Conservation (phyloP, 2,329 filamentous ascomycete species). For the Microsporum ferrugineum region DNA sequence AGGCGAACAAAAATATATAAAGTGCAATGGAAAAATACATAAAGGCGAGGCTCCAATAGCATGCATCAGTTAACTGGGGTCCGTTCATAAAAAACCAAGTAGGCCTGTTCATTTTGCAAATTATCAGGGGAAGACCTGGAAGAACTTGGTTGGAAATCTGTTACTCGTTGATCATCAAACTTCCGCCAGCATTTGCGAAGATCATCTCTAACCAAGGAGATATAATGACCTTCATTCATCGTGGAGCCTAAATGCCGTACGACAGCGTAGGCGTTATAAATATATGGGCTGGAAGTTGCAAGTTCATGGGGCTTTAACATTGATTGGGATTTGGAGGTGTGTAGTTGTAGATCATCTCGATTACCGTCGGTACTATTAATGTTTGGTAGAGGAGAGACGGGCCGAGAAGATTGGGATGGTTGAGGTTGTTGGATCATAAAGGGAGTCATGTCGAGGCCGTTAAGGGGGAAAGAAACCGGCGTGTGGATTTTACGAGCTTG, state of each 20-base stretch:
- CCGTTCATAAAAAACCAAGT: conserved; percentile 54
- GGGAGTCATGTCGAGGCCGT: conserved; percentile 52
- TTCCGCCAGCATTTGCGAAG: conserved; percentile 47
- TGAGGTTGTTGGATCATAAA: conserved; percentile 42
- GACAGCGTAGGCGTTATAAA: conserved; percentile 79
- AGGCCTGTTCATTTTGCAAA: conserved; percentile 52
- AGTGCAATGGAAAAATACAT: background rate
- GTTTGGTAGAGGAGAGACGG: conserved; percentile 22
- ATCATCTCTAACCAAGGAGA: conserved; percentile 54
- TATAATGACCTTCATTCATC: conserved; percentile 68
- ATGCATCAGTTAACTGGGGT: conserved; percentile 31
- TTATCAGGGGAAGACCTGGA: conserved; percentile 35
- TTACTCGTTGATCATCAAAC: conserved; percentile 48
- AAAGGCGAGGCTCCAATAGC: background rate
- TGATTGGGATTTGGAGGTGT: conserved; percentile 37
- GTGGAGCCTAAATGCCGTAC: conserved; percentile 61
- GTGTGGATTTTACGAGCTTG: conserved; percentile 57
- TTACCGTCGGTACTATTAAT: conserved; percentile 10
- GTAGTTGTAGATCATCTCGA: conserved; percentile 37
- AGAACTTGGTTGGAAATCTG: conserved; percentile 47
- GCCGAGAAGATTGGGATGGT: conserved; percentile 14
- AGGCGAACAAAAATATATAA: background rate
- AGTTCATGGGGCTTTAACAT: conserved; percentile 14
- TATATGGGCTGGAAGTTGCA: conserved; percentile 45
- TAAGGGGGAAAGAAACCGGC: conserved; percentile 64